Evolutionary conservation across 2,329 filamentous ascomycete species (phyloP), one percentile per base, ranked within the genome.

Genomic region (Podosphaera aphanis): DNA sequence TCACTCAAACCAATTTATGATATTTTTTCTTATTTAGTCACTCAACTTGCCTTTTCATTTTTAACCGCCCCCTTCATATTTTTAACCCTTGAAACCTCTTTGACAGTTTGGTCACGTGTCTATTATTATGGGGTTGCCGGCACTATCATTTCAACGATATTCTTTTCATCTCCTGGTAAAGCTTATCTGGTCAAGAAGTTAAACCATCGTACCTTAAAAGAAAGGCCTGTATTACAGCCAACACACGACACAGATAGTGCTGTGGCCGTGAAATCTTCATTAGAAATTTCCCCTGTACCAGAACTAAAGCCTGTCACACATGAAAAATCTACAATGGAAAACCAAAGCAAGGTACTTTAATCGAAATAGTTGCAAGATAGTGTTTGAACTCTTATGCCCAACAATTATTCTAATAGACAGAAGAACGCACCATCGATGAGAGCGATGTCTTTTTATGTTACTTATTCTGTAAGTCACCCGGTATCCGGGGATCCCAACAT

Each of bases 1-100:
- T 66, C 75, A 0, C 68, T 68, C 56, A 98, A 98, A 62, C 74
- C 69, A 49, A 88, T 84, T 64, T 98, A 98, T 63, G 90, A 98
- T 57, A 57, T 83, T 43, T 67, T 74, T 49, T 83, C 79, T 48
- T 83, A 73, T 62, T 45, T 93, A 21, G 67, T 73, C 11, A 93
- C 86, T 0, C 86, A 93, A 60, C 59, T 79, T n/a, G 73, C 75
- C 2, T 85, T 95, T 61, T 78, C 79, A 41, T 98, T 93, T 61
- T 73, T 74, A 45, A 82, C 78, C 0, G 71, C 79, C 0, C 90
- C 90, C 0, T 98, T 98, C 62, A 71, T 94, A 39, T 66, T 94
- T 35, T 77, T 98, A 20, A 69, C 68, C 19, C 74, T 94, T 51
- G 63, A 67, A 16, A 71, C 75, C 49, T 86, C 79, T 8, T 61